Evolutionary conservation across 257 asterid genomes (phyloP).

Genomic region (Phtheirospermum japonicum): DNA sequence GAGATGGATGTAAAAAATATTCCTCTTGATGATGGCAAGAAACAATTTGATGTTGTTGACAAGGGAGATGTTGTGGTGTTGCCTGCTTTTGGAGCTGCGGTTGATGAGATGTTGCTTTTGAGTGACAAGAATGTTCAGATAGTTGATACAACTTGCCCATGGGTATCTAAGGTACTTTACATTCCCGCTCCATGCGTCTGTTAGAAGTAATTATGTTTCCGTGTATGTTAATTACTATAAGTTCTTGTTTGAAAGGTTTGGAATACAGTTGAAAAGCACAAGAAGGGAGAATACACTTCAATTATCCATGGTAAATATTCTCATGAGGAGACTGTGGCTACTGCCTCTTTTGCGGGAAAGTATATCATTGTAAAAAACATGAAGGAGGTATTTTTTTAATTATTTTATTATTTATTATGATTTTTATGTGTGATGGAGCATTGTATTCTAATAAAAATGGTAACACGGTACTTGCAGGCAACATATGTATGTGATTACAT

Average conservation of each 20-base stretch:
- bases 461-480: conserved; percentile 50
- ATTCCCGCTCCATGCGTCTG: background rate
- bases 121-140: conserved; percentile 86
- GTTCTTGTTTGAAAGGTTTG: conserved; percentile 60
- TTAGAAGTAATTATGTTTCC: conserved; percentile 1
- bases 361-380: conserved; percentile 84
- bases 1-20: conserved; percentile 69
- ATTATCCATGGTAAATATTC: conserved; percentile 88
- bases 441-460: background rate
- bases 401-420: conserved; percentile 16
- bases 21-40: conserved; percentile 61
- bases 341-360: conserved; percentile 98
- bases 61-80: conserved; percentile 86
- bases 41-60: conserved; percentile 65
- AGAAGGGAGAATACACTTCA: conserved; percentile 92
- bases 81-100: conserved; percentile 98
- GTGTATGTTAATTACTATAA: background rate
- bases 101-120: conserved; percentile 83
- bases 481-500: conserved; percentile 90
- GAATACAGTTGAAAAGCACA: conserved; percentile 93
- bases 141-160: conserved; percentile 98
- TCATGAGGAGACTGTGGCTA: conserved; percentile 97
- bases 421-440: background rate
- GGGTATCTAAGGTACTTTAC: conserved; percentile 85
- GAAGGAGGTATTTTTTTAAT: conserved; percentile 69